These are phyloP conservation scores for Aspergillus conjunctus DNA, from an alignment of 495 filamentous ascomycete species.

Conservation along the genomic window DNA sequence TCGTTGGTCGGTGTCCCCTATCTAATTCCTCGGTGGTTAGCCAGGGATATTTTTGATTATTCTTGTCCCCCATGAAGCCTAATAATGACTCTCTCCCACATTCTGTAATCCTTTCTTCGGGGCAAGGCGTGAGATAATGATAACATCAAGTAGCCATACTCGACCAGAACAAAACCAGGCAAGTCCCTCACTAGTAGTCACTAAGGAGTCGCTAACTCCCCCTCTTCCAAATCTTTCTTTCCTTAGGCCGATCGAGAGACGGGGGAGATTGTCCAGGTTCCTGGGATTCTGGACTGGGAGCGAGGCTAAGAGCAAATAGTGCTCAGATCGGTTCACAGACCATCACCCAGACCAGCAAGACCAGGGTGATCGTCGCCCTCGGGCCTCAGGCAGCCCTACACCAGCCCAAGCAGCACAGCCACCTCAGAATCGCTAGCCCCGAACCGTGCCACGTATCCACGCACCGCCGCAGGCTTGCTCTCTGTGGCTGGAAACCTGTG, in stretches of 20 bases:
- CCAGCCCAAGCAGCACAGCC: constrained; percentile 23
- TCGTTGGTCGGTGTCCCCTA: background rate
- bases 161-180: too few species aligned
- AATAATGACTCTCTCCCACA: too few species aligned
- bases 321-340: background rate
- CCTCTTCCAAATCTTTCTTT: constrained; percentile 22
- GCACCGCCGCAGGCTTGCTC: constrained; percentile 16
- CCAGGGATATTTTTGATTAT: background rate
- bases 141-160: background rate
- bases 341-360: constrained; percentile 8
- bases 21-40: constrained; percentile 3
- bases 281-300: constrained; percentile 13
- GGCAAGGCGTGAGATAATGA: background rate
- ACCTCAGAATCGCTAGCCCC: constrained; percentile 20
- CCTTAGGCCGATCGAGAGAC: constrained; percentile 13
- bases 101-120: too few species aligned
- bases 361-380: constrained; percentile 3
- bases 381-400: constrained; percentile 6
- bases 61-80: background rate
- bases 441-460: constrained; percentile 21
- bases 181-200: background rate
- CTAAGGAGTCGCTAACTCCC: background rate
- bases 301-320: constrained; percentile 13
- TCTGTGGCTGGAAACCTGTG: constrained; percentile 30
- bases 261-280: constrained; percentile 22